A percentile compares a stretch with the other conserved stretches of the same genome.
These are phyloP conservation scores for Paragyromitra xinjiangensis DNA, from an alignment of 495 filamentous ascomycete genomes.

Conservation along the genomic window DNA sequence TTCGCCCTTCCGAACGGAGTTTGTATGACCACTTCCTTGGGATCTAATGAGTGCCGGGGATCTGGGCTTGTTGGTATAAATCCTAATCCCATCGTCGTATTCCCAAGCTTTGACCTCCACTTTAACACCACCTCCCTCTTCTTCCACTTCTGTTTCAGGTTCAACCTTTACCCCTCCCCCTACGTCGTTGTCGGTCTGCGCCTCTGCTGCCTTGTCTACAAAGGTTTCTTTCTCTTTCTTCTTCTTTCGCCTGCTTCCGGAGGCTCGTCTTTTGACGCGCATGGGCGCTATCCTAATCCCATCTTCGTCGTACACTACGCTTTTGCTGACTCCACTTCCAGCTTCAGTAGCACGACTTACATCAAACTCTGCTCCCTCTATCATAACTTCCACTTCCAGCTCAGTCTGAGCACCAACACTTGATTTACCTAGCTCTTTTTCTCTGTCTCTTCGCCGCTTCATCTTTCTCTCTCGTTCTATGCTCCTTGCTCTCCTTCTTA, in stretches of 20 bases:
- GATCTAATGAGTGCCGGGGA: constrained; percentile 45
- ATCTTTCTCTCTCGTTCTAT: constrained; percentile 56
- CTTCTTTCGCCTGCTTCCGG: constrained; percentile 51
- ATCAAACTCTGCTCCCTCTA: constrained; percentile 27
- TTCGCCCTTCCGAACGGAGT: constrained; percentile 54
- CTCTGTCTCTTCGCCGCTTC: constrained; percentile 51
- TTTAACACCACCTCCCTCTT: constrained; percentile 40
- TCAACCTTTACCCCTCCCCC: constrained; percentile 41
- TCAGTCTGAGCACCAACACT: constrained; percentile 45
- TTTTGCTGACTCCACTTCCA: constrained; percentile 35
- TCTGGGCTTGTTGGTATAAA: constrained; percentile 54
- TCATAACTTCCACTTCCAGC: constrained; percentile 34
- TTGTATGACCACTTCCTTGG: constrained; percentile 41
- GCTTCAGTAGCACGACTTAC: constrained; percentile 25
- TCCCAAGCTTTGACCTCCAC: constrained; percentile 55
- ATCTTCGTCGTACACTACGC: constrained; percentile 53
- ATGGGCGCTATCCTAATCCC: constrained; percentile 56
- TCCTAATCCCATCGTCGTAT: constrained; percentile 55
- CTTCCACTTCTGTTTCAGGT: constrained; percentile 50
- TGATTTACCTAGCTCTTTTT: constrained; percentile 43
- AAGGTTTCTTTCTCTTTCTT: constrained; percentile 47
- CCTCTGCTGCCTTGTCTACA: constrained; percentile 26
- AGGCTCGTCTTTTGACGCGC: constrained; percentile 51
- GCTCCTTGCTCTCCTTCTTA: constrained; percentile 50
- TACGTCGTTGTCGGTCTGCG: constrained; percentile 46